Conservation (phyloP, 225 moss, liverwort and hornwort genomes). For the Marchantia paleacea region DNA sequence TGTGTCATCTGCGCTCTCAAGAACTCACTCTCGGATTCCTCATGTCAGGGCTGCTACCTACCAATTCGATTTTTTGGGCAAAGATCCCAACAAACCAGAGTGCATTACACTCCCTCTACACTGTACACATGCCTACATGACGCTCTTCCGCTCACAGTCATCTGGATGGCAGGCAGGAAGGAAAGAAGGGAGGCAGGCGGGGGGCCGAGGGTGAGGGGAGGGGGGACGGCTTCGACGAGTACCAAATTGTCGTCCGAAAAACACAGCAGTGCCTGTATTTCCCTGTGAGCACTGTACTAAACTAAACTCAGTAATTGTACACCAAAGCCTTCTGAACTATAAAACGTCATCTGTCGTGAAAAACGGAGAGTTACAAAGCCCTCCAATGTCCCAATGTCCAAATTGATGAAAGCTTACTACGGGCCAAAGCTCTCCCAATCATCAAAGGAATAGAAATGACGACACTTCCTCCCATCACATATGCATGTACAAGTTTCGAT, state of each 20-base stretch:
- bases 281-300: no score
- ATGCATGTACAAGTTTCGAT: not conserved
- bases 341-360: not conserved
- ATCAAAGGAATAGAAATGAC: not conserved
- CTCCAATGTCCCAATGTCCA: not conserved
- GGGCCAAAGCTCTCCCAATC: not conserved
- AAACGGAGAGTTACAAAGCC: no score
- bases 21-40: not conserved
- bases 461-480: not conserved
- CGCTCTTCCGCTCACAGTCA: not conserved
- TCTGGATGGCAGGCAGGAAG: no score
- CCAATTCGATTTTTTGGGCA: not conserved
- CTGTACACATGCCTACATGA: not conserved
- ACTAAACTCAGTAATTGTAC: not conserved
- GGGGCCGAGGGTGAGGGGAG: no score
- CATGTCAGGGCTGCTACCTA: not conserved
- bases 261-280: not conserved
- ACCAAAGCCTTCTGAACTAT: not conserved
- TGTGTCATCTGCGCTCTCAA: not conserved
- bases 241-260: no score
- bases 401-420: not conserved
- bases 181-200: not conserved
- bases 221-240: not conserved
- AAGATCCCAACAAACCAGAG: not conserved
- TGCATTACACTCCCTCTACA: not conserved